phyloP scores from a whole-genome alignment of 2,329 filamentous ascomycete species.

The Bipolaris victoriae region DNA sequence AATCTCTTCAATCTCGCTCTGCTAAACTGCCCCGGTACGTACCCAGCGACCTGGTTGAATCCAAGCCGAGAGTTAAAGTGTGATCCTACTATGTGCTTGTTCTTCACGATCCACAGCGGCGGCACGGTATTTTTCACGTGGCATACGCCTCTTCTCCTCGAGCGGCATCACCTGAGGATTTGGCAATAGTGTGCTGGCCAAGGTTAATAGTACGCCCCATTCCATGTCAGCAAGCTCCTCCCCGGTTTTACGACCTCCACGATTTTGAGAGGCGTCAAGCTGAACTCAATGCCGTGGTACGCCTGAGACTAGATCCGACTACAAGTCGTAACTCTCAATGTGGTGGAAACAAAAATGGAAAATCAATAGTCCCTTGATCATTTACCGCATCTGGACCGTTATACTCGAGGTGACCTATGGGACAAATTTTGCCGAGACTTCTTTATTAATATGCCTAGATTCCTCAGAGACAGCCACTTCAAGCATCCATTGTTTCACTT shows the following conservation, averaged over 20 bases:
- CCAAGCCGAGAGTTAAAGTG: slow-evolving; percentile 4
- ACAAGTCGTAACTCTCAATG: slow-evolving; percentile 1
- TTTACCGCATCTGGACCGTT: slow-evolving; percentile 37
- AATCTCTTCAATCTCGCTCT: neutral
- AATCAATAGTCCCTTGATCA: slow-evolving; percentile 41
- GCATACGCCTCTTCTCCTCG: slow-evolving; percentile 16
- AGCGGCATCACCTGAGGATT: slow-evolving; percentile 16
- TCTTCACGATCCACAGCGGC: slow-evolving; percentile 7
- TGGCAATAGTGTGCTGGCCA: slow-evolving; percentile 32
- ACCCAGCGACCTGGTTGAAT: slow-evolving; percentile 13
- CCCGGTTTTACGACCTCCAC: slow-evolving; percentile 25
- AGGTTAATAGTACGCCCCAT: slow-evolving; percentile 18
- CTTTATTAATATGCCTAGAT: slow-evolving; percentile 39
- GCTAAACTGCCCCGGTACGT: slow-evolving; percentile 23
- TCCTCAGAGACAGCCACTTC: slow-evolving; percentile 29
- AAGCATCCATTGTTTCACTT: slow-evolving; percentile 27
- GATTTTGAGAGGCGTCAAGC: slow-evolving; percentile 8
- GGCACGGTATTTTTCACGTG: slow-evolving; percentile 33
- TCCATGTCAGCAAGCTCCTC: slow-evolving; percentile 21
- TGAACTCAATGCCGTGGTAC: slow-evolving; percentile 28
- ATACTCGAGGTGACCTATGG: slow-evolving; percentile 30
- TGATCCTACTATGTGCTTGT: neutral
- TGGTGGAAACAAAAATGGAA: slow-evolving; percentile 23
- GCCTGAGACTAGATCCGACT: slow-evolving; percentile 14
- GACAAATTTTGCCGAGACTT: slow-evolving; percentile 38